These are phyloP conservation scores for Vaccinium darrowii DNA, from an alignment of 148 eudicot species.

Conservation along the genomic window DNA sequence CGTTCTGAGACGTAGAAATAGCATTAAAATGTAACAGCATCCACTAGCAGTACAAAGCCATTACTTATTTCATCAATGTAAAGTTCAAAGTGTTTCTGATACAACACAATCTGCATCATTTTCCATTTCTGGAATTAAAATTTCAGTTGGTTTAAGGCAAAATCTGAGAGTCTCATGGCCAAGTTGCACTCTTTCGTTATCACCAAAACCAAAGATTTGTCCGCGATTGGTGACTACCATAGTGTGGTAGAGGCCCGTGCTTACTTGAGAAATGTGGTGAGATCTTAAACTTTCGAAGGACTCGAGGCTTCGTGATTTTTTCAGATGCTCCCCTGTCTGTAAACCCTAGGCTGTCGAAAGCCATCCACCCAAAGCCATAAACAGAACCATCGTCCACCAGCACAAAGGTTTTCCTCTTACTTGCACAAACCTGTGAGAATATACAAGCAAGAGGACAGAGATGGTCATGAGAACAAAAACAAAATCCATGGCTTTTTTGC, in stretches of 20 bases:
- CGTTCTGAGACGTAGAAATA: not conserved
- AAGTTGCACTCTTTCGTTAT: constrained; percentile 90
- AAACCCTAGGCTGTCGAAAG: constrained; percentile 88
- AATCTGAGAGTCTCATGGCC: constrained; percentile 71
- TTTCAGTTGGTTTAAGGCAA: constrained; percentile 78
- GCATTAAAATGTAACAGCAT: not conserved
- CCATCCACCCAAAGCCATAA: constrained; percentile 94
- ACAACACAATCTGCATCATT: constrained; percentile 17
- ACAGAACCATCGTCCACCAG: constrained; percentile 69
- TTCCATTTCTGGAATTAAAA: constrained; percentile 39
- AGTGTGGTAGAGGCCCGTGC: constrained; percentile 92
- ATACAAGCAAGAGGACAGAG: not conserved
- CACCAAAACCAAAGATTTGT: constrained; percentile 86
- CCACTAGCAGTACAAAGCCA: not conserved
- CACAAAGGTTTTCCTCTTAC: constrained; percentile 91
- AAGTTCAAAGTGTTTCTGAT: constrained; percentile 13
- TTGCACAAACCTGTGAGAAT: constrained; percentile 81
- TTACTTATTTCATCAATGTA: not conserved
- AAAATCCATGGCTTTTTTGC: not conserved
- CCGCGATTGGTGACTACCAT: constrained; percentile 70
- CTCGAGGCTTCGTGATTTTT: constrained; percentile 33
- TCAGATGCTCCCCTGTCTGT: constrained; percentile 69
- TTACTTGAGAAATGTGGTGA: constrained; percentile 75
- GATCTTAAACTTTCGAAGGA: constrained; percentile 9
- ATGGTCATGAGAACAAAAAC: not conserved